Percentiles rank a stretch among this genome's conserved stretches.
phyloP scores from a whole-genome alignment of 202 grass and related monocot species.

The Eragrostis tef region DNA sequence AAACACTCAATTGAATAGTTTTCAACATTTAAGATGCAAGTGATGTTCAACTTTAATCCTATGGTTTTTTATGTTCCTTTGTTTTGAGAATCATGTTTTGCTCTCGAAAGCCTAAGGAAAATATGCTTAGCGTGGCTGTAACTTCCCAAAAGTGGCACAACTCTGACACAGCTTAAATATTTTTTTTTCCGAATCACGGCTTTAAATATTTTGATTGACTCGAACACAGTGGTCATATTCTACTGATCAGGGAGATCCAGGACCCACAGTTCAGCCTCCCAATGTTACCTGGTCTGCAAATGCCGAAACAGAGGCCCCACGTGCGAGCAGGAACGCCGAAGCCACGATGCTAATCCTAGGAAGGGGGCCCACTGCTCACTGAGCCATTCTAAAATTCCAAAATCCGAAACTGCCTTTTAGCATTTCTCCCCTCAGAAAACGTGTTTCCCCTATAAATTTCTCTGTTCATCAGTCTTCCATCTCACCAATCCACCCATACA shows the following conservation, averaged over 20 bases:
- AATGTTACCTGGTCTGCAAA: not conserved
- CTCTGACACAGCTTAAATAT: too few species aligned
- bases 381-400: not conserved
- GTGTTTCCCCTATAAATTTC: not conserved
- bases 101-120: too few species aligned
- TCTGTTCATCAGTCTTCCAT: not conserved
- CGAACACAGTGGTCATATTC: not conserved
- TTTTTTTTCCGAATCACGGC: too few species aligned
- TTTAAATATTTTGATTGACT: not conserved
- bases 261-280: constrained; percentile 2
- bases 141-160: too few species aligned
- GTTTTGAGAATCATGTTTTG: too few species aligned
- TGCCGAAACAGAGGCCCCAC: not conserved
- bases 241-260: not conserved
- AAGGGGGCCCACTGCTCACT: constrained; percentile 3
- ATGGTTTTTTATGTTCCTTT: too few species aligned
- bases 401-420: not conserved
- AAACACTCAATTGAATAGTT: too few species aligned
- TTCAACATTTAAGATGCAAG: too few species aligned
- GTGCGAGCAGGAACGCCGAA: not conserved
- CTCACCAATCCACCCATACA: constrained; percentile 24
- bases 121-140: too few species aligned
- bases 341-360: not conserved
- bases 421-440: not conserved
- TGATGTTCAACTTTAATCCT: too few species aligned